These are phyloP conservation scores for Mucor racemosus DNA, from an alignment of 371 early-diverging fungal species.

Conservation along the genomic window DNA sequence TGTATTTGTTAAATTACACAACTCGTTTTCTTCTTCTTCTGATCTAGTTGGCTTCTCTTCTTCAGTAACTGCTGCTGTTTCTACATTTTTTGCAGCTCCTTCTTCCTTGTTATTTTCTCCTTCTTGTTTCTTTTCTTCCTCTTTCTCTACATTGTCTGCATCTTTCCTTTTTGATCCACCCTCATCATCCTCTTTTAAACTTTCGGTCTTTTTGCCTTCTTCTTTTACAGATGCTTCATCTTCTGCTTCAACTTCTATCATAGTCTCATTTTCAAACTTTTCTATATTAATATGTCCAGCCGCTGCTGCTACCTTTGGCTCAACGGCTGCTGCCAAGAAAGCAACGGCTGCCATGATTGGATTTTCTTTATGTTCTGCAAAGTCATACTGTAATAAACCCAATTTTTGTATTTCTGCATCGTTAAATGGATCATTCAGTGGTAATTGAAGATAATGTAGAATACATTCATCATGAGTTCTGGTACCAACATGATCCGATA, in stretches of 20 bases:
- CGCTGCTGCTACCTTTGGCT: conserved; percentile 90
- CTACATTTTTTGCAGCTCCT: neutral
- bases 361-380: conserved; percentile 79
- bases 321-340: conserved; percentile 93
- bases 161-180: neutral
- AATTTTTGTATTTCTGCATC: conserved; percentile 45
- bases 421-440: conserved; percentile 74
- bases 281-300: conserved; percentile 60
- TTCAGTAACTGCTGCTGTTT: neutral
- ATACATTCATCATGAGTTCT: conserved; percentile 54
- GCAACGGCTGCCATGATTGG: conserved; percentile 96
- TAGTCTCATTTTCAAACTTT: neutral
- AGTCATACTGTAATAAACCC: conserved; percentile 57
- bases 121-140: conserved; percentile 12
- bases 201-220: neutral
- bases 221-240: neutral
- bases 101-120: neutral
- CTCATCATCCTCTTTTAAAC: neutral
- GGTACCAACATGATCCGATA: conserved; percentile 46
- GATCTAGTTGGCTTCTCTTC: conserved; percentile 8
- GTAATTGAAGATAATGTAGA: conserved; percentile 44
- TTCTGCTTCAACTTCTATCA: conserved; percentile 15
- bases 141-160: neutral
- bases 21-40: conserved; percentile 19
- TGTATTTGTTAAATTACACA: conserved; percentile 58